Evolutionary conservation across 202 grass and related monocot species (phyloP).

Genomic region (Elaeis oleifera): DNA sequence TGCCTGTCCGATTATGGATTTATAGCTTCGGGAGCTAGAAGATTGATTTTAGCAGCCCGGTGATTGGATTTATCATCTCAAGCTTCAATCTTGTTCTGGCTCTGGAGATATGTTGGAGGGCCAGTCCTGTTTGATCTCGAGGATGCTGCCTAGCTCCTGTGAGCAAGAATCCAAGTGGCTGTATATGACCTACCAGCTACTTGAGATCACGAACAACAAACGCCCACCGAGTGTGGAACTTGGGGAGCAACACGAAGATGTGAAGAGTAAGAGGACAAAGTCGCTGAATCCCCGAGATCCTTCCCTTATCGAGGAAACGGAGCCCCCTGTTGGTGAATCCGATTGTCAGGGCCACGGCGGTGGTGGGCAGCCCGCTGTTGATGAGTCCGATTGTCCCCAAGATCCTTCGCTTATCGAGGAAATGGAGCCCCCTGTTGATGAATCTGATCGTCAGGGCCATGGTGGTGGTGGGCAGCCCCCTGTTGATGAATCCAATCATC

Average conservation of each 20-base stretch:
- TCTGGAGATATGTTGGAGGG: conserved; percentile 37
- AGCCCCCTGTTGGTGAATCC: no score
- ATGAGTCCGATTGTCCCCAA: neutral
- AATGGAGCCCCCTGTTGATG: no score
- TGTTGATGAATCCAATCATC: neutral
- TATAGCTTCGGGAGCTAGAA: neutral
- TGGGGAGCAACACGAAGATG: neutral
- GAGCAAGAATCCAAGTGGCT: conserved; percentile 40
- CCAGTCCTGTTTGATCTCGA: conserved; percentile 30
- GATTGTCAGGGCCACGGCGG: no score
- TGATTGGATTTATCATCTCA: neutral
- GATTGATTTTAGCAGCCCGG: no score
- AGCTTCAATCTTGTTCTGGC: conserved; percentile 5
- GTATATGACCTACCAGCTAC: conserved; percentile 35
- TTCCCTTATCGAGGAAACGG: no score
- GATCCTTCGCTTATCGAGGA: no score
- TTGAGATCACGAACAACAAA: conserved; percentile 23
- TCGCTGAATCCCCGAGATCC: no score
- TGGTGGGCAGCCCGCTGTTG: conserved; percentile 1
- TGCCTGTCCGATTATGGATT: conserved; percentile 8
- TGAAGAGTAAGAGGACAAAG: no score
- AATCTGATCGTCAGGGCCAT: no score
- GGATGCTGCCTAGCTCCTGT: conserved; percentile 27
- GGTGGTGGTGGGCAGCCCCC: neutral
- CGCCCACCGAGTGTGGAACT: conserved; percentile 4